Evolutionary conservation across 768 basidiomycete species (phyloP), one percentile per base, ranked within the genome.

Genomic region (Astraeus odoratus): DNA sequence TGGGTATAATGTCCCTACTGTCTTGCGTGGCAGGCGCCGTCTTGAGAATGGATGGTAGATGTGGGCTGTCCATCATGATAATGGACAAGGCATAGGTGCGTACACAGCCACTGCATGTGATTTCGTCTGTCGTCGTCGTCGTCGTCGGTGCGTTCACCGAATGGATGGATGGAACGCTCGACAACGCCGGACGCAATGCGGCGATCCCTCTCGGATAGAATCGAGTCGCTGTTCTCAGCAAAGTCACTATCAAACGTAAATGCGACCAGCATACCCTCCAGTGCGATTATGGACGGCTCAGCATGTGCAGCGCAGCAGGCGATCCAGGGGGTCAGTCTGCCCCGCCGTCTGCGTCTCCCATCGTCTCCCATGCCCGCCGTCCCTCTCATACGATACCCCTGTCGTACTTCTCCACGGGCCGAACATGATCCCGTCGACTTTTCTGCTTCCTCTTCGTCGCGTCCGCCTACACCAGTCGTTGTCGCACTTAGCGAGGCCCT

Each of bases 401-500:
- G 43, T 12, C 46, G 13, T 36, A 45, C 35, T 8, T 46, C 35
- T 31, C 29, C 16, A 4, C 9, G 13, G 5, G 34, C 40, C 10
- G 24, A 25, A 6, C 19, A 15, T 23, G 7, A 23, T 18, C 20
- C 9, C 29, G 16, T 35, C 5, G 37, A 44, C 1, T 44, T 40
- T 0, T 12, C n/a, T n/a, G n/a, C n/a, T n/a, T n/a, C 36, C 3
- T 30, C 39, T 12, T 37, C 49, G 10, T 54, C 47, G 3, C 47
- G 51, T 5, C 67, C 71, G 1, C 67, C 70, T 6, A 69, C 73
- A 0, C 67, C 71, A 2, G 55, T 67, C 49, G 62, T 72, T 16
- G 53, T 60, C 4, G 66, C 66, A 4, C 67, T 76, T 15, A 65
- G 65, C 16, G 75, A 77, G 43, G 75, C 76, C 2, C 59, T 79